Conservation (phyloP, 352 stramenopile species). For the Ochromonadaceae sp. region DNA sequence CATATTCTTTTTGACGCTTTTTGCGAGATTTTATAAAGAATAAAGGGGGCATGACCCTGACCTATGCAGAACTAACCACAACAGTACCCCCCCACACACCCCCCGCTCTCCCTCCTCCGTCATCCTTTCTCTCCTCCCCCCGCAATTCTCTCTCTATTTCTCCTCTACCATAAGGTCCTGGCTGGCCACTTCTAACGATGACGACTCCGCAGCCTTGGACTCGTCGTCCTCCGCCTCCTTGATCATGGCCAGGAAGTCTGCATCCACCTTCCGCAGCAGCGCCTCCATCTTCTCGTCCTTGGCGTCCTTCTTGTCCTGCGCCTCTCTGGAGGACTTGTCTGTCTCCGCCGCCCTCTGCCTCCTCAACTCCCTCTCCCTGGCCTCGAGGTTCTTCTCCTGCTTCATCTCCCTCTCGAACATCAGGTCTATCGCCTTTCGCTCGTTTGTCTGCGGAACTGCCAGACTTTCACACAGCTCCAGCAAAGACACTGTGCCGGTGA, state of each 20-base stretch:
- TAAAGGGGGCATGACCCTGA: no score
- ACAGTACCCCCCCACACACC: no score
- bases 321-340: constrained; percentile 15
- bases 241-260: constrained; percentile 85
- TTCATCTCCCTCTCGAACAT: constrained; percentile 95
- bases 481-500: constrained; percentile 85
- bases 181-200: constrained; percentile 17
- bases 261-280: constrained; percentile 71
- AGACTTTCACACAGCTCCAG: constrained; percentile 84
- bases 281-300: constrained; percentile 84
- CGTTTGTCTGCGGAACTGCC: constrained; percentile 65
- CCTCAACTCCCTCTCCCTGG: constrained; percentile 59
- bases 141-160: constrained; percentile 13
- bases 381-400: constrained; percentile 80
- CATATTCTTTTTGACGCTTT: background rate
- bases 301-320: constrained; percentile 34
- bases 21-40: background rate
- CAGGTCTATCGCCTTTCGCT: constrained; percentile 79
- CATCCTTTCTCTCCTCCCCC: no score
- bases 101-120: no score
- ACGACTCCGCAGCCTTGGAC: constrained; percentile 19
- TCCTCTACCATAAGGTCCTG: constrained; percentile 29
- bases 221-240: constrained; percentile 77
- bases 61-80: no score
- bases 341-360: constrained; percentile 40